Evolutionary conservation across 768 basidiomycete genomes (phyloP).

Genomic region (Boletales sp.): DNA sequence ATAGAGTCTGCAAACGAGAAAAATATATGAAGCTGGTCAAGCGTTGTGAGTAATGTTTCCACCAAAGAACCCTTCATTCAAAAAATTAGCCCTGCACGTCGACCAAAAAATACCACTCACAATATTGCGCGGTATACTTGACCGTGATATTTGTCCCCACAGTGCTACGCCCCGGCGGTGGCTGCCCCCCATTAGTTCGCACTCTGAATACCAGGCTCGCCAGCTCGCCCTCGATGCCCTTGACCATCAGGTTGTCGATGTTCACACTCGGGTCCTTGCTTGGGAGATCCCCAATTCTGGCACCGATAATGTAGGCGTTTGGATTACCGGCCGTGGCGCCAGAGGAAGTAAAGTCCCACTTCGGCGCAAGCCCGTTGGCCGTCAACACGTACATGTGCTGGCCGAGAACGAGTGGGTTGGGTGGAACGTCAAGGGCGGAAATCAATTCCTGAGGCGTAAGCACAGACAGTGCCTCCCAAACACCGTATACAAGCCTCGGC

Average conservation of each 20-base stretch:
- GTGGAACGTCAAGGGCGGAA: conserved; percentile 4
- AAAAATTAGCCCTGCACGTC: no score
- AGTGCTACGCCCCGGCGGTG: conserved; percentile 46
- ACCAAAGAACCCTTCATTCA: conserved; percentile 1
- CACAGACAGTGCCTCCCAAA: conserved; percentile 24
- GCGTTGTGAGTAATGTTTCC: not conserved
- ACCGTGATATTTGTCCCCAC: conserved; percentile 42
- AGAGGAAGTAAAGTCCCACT: conserved; percentile 54
- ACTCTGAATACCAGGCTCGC: conserved; percentile 51
- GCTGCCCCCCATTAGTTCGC: conserved; percentile 50
- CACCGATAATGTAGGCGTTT: conserved; percentile 46
- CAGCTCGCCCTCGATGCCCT: conserved; percentile 42
- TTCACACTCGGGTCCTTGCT: conserved; percentile 41
- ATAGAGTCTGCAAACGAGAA: no score
- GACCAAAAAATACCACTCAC: conserved; percentile 30
- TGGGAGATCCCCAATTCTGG: conserved; percentile 39
- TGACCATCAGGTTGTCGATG: conserved; percentile 56
- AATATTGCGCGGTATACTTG: conserved; percentile 52
- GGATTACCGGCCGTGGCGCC: conserved; percentile 38
- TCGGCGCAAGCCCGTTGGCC: conserved; percentile 42
- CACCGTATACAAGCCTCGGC: conserved; percentile 31
- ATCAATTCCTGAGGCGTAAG: conserved; percentile 19
- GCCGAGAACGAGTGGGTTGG: conserved; percentile 31
- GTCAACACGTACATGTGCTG: conserved; percentile 57
- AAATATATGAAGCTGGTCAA: not conserved